Evolutionary conservation across 768 basidiomycete genomes (phyloP).

Genomic region (Russula vinacea): DNA sequence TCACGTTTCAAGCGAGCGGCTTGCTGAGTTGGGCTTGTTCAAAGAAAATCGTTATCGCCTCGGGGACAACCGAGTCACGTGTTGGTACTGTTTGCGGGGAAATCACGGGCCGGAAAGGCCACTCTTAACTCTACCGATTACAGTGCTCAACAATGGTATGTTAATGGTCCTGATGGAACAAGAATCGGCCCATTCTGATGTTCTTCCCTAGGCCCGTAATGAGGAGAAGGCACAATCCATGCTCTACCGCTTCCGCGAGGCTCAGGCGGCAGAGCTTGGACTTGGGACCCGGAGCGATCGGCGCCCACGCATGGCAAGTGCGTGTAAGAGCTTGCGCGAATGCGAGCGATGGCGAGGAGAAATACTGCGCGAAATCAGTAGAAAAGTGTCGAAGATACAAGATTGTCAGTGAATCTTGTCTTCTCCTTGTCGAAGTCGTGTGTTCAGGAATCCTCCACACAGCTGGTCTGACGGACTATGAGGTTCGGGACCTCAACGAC

Average conservation of each 20-base stretch:
- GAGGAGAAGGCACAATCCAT: slow-evolving; percentile 97
- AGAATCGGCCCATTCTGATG: background rate
- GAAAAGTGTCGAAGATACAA: slow-evolving; percentile 98
- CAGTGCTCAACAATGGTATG: slow-evolving; percentile 11
- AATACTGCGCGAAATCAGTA: slow-evolving; percentile 87
- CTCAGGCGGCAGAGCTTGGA: slow-evolving; percentile 93
- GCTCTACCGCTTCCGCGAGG: slow-evolving; percentile 94
- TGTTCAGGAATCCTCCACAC: slow-evolving; percentile 8
- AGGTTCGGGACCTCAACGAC: slow-evolving; percentile 93
- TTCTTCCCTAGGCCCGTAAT: slow-evolving; percentile 74
- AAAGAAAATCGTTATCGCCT: too few species aligned
- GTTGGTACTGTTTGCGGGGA: too few species aligned
- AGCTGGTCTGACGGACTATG: slow-evolving; percentile 94
- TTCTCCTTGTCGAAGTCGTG: background rate
- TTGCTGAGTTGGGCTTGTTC: too few species aligned
- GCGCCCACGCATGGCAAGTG: slow-evolving; percentile 88
- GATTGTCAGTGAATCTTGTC: slow-evolving; percentile 56
- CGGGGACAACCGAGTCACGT: too few species aligned
- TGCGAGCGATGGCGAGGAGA: slow-evolving; percentile 97
- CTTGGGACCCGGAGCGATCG: slow-evolving; percentile 79
- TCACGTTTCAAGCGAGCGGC: too few species aligned
- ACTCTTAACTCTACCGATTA: too few species aligned
- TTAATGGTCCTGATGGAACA: background rate
- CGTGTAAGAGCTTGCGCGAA: slow-evolving; percentile 87
- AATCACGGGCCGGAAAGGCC: too few species aligned